Conservation (phyloP, 2,329 filamentous ascomycete species). For the Trichoderma sp. region DNA sequence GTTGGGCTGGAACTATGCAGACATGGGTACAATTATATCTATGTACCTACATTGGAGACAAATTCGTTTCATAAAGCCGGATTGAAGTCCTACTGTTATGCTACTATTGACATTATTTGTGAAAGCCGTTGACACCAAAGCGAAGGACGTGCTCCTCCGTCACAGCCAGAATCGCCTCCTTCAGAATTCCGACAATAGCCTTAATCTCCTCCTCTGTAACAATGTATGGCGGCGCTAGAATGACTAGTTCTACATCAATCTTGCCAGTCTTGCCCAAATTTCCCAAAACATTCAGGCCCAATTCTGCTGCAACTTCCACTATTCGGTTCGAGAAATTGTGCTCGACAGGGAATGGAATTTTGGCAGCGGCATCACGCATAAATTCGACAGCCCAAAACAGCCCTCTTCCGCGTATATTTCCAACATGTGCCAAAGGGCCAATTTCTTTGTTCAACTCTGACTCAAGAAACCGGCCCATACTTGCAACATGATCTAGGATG, state of each 20-base stretch:
- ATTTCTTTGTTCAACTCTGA: not conserved
- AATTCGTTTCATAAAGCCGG: not conserved
- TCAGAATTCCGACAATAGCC: not conserved
- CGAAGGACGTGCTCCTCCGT: not conserved
- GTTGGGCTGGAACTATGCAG: not conserved
- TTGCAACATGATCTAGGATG: not conserved
- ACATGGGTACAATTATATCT: not conserved
- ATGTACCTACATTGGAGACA: not conserved
- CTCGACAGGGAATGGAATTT: not conserved
- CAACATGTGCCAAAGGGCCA: not conserved
- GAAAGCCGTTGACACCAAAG: not conserved
- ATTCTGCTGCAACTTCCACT: not conserved
- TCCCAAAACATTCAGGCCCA: not conserved
- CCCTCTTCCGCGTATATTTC: not conserved
- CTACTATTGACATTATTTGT: accelerated
- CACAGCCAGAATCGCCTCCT: not conserved
- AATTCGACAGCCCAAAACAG: not conserved
- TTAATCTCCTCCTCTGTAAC: not conserved
- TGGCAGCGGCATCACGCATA: not conserved
- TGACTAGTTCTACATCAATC: not conserved
- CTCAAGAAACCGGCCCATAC: not conserved
- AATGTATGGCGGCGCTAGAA: not conserved
- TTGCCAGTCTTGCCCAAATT: not conserved
- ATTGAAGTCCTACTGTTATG: not conserved
- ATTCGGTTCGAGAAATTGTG: not conserved